Evolutionary conservation across 331 rosid species (phyloP).

Genomic region (Ulmus americana): DNA sequence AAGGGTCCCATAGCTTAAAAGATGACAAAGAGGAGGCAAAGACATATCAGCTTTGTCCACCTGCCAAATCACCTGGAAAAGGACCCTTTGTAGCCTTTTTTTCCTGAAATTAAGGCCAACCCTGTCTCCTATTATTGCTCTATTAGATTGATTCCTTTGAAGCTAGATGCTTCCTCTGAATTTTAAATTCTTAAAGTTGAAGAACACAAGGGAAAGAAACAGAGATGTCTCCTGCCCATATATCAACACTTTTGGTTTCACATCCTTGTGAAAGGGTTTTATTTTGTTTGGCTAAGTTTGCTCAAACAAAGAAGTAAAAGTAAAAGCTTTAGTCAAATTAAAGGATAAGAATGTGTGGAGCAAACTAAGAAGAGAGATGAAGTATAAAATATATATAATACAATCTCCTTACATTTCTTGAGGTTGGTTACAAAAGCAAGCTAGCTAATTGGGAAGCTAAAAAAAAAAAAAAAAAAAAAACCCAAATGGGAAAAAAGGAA

Average conservation of each 20-base stretch:
- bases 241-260: neutral
- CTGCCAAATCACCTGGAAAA: conserved; percentile 29
- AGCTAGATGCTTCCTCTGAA: neutral
- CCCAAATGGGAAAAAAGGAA: neutral
- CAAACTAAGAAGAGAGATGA: neutral
- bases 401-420: neutral
- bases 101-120: conserved; percentile 23
- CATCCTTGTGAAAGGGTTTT: neutral
- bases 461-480: neutral
- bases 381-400: neutral
- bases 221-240: neutral
- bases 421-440: conserved; percentile 5
- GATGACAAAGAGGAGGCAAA: conserved; percentile 40
- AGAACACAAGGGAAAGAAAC: conserved; percentile 1
- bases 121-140: conserved; percentile 35
- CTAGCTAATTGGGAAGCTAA: neutral
- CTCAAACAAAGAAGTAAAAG: neutral
- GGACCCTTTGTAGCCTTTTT: conserved; percentile 27
- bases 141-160: conserved; percentile 3
- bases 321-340: neutral
- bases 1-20: conserved; percentile 20
- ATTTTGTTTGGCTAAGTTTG: conserved; percentile 1
- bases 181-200: neutral
- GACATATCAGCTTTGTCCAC: conserved; percentile 38
- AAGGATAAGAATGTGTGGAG: neutral